Evolutionary conservation across 306 rosid species (phyloP).

Genomic region (Begonia masoniana): DNA sequence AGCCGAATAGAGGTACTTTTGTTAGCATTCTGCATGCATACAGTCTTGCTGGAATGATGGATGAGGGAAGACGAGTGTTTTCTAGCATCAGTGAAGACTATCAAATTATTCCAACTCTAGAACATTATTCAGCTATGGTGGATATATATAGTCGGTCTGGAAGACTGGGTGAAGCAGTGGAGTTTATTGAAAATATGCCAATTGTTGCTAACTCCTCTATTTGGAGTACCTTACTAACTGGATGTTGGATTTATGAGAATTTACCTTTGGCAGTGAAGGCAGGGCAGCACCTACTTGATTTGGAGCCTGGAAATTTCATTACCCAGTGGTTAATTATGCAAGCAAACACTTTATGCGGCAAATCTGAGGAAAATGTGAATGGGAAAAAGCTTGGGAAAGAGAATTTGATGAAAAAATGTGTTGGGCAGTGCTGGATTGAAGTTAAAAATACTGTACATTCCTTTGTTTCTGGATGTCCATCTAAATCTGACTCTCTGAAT

Average conservation of each 20-base stretch:
- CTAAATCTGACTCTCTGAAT: constrained; percentile 28
- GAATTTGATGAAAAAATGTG: constrained; percentile 26
- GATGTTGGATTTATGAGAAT: constrained; percentile 61
- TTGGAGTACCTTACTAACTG: constrained; percentile 66
- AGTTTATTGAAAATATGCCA: constrained; percentile 64
- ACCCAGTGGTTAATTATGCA: constrained; percentile 38
- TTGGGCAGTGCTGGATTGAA: constrained; percentile 80
- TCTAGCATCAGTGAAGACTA: constrained; percentile 43
- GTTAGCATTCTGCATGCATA: constrained; percentile 54
- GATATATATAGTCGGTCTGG: constrained; percentile 79
- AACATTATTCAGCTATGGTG: constrained; percentile 73
- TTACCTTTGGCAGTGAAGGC: constrained; percentile 47
- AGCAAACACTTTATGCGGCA: constrained; percentile 50
- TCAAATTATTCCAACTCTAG: constrained; percentile 46
- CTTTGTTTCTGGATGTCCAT: constrained; percentile 44
- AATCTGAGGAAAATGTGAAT: constrained; percentile 30
- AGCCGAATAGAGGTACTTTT: constrained; percentile 73
- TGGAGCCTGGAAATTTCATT: constrained; percentile 50
- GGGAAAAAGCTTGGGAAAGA: constrained; percentile 40
- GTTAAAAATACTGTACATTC: constrained; percentile 35
- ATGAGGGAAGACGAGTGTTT: constrained; percentile 53
- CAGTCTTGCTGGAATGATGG: constrained; percentile 55
- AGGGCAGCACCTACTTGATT: constrained; percentile 42
- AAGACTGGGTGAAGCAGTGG: constrained; percentile 60
- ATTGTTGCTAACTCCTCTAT: constrained; percentile 50